A percentile compares a stretch with the other conserved stretches of the same genome.
These are phyloP conservation scores for Blastocystis sp. DNA, from an alignment of 352 stramenopile species.

Conservation along the genomic window DNA sequence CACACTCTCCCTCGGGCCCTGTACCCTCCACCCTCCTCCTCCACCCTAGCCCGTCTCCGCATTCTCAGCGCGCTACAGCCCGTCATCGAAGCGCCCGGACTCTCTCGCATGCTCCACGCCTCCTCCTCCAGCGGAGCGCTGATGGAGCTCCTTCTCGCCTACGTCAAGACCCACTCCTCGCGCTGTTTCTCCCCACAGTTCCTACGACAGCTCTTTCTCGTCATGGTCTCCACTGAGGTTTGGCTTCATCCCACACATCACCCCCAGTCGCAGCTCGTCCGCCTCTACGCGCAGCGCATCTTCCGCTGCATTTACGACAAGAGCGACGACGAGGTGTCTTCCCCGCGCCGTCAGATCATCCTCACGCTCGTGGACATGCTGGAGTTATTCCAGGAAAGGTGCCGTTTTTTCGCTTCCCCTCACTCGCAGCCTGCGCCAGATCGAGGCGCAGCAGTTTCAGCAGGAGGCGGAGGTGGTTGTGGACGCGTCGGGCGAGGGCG, in stretches of 20 bases:
- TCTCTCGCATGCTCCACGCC: not conserved
- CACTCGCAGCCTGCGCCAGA: not conserved
- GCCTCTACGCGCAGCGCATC: slow-evolving; percentile 30
- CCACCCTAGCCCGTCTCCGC: not conserved
- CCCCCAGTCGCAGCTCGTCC: slow-evolving; percentile 20
- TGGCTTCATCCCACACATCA: not conserved
- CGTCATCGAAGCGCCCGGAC: not conserved
- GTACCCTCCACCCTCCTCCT: not conserved
- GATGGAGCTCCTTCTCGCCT: slow-evolving; percentile 46
- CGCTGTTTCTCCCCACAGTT: slow-evolving; percentile 18
- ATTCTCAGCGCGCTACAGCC: slow-evolving; percentile 21
- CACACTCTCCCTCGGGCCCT: not conserved
- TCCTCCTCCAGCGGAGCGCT: slow-evolving; percentile 3
- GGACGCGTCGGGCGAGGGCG: slow-evolving; percentile 7
- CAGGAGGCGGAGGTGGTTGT: slow-evolving; percentile 11
- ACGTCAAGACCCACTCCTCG: slow-evolving; percentile 28
- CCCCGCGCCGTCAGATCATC: slow-evolving; percentile 1
- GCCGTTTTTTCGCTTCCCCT: not conserved
- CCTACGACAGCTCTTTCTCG: slow-evolving; percentile 32
- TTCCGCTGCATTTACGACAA: slow-evolving; percentile 34
- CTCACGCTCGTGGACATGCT: slow-evolving; percentile 20
- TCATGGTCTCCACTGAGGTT: not conserved
- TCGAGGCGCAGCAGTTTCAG: not conserved
- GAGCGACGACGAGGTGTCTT: not conserved
- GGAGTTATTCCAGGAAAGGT: slow-evolving; percentile 56